phyloP scores from a whole-genome alignment of 2,329 filamentous ascomycete species.

The Fusarium proliferatum region DNA sequence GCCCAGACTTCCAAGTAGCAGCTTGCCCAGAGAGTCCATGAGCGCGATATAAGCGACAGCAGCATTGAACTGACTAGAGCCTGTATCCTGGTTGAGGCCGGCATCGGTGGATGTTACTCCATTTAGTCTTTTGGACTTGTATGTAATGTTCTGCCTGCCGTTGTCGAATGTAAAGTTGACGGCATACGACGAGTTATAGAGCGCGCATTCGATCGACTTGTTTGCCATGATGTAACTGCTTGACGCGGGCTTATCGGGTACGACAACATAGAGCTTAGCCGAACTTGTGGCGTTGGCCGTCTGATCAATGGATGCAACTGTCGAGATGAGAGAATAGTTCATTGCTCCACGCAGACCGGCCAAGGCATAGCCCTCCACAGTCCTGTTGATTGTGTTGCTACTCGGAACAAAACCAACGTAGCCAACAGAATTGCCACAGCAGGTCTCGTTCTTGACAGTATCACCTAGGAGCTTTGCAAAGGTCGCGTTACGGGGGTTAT shows the following conservation, averaged over 20 bases:
- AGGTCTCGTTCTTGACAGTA: not conserved
- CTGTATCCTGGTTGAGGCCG: accelerated
- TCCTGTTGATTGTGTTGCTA: accelerated
- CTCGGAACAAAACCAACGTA: slow-evolving; percentile 5
- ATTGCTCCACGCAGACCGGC: not conserved
- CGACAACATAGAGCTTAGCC: not conserved
- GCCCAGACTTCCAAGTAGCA: not conserved
- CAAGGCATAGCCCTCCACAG: not conserved
- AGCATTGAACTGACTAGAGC: not conserved
- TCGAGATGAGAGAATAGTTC: not conserved
- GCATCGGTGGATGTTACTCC: accelerated
- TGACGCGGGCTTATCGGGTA: accelerated
- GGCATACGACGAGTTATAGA: slow-evolving; percentile 8
- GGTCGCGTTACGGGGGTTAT: not conserved
- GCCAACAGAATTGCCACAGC: not conserved
- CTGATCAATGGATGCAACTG: not conserved
- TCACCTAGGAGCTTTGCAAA: not conserved
- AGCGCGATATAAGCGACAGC: not conserved
- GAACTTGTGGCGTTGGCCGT: not conserved
- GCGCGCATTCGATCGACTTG: not conserved
- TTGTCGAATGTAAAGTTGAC: slow-evolving; percentile 8
- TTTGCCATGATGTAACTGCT: not conserved
- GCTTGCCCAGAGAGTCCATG: not conserved
- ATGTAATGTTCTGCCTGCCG: not conserved
- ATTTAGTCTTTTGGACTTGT: not conserved